phyloP scores from a whole-genome alignment of 1,139 yeast species.

The Nakaseomyces delphensis region DNA sequence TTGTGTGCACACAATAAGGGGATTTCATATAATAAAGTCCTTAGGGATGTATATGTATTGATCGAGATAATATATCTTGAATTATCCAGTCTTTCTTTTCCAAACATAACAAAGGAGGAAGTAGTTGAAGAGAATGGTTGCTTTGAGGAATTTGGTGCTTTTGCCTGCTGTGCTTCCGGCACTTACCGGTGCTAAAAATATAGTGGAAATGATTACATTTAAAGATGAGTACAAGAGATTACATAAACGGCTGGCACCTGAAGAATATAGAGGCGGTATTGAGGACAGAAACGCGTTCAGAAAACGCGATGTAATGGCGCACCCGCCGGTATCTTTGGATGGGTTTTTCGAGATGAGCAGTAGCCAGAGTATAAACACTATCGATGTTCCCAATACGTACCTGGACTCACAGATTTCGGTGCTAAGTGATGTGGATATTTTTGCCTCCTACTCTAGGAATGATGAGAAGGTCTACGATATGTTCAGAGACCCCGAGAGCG shows the following conservation, averaged over 20 bases:
- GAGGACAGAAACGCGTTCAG: not conserved
- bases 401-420: conserved; percentile 20
- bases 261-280: conserved; percentile 6
- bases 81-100: too few relatives aligned
- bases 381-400: conserved; percentile 5
- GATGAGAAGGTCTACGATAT: conserved; percentile 15
- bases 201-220: conserved; percentile 9
- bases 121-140: not conserved
- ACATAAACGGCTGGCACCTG: conserved; percentile 11
- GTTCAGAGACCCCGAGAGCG: conserved; percentile 15
- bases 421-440: conserved; percentile 17
- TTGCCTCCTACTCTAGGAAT: conserved; percentile 21
- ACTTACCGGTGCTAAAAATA: conserved; percentile 8
- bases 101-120: not conserved
- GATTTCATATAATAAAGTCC: too few relatives aligned
- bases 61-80: too few relatives aligned
- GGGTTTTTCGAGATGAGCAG: conserved; percentile 7
- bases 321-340: conserved; percentile 7
- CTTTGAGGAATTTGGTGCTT: not conserved
- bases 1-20: too few relatives aligned
- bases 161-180: not conserved
- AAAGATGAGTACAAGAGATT: conserved; percentile 12
- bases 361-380: conserved; percentile 8
- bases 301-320: conserved; percentile 9
- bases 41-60: too few relatives aligned